phyloP scores from a whole-genome alignment of 2,329 filamentous ascomycete species.

The Phialemoniopsis sp. region DNA sequence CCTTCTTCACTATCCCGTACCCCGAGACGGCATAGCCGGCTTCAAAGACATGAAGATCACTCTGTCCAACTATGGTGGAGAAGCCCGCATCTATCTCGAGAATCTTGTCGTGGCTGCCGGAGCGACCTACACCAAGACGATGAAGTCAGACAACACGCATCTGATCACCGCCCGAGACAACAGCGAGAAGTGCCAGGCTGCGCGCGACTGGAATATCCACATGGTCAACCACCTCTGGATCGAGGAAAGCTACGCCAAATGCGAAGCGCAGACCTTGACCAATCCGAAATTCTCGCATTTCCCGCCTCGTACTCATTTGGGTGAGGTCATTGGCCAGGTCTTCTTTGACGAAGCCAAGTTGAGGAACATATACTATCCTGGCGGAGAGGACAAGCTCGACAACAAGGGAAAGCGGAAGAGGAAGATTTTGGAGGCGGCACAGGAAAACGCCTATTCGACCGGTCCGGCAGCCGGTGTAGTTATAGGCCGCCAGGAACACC shows the following conservation, averaged over 20 bases:
- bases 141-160: constrained; percentile 94
- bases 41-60: constrained; percentile 78
- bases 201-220: constrained; percentile 85
- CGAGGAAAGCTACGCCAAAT: constrained; percentile 93
- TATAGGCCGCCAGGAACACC: constrained; percentile 31
- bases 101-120: constrained; percentile 83
- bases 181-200: constrained; percentile 91
- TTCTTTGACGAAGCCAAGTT: constrained; percentile 64
- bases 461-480: constrained; percentile 43
- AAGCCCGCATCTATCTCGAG: constrained; percentile 88
- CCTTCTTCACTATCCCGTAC: constrained; percentile 85
- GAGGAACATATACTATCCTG: constrained; percentile 65
- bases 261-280: constrained; percentile 68
- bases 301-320: constrained; percentile 82
- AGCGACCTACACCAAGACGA: constrained; percentile 87
- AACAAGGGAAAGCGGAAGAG: constrained; percentile 41
- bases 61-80: constrained; percentile 93
- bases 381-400: constrained; percentile 43
- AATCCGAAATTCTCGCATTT: constrained; percentile 80
- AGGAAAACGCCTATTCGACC: constrained; percentile 44
- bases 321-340: constrained; percentile 89
- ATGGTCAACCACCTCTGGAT: constrained; percentile 96
- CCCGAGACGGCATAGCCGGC: constrained; percentile 70
- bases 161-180: constrained; percentile 84
- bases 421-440: constrained; percentile 42